phyloP scores from a whole-genome alignment of 2,329 filamentous ascomycete species.

The Exophiala bonariae region DNA sequence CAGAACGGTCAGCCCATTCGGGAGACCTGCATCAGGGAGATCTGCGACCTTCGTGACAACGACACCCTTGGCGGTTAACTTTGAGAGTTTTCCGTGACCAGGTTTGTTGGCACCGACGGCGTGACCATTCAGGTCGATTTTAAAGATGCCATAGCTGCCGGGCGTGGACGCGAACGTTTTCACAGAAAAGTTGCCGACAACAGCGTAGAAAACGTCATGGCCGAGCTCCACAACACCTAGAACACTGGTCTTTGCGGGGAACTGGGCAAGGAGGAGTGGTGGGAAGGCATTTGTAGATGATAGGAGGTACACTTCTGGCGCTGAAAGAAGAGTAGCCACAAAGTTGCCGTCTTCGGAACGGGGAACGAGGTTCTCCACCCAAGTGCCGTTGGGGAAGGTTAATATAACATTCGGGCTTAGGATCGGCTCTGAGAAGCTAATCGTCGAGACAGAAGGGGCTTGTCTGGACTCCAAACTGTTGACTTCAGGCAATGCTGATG shows the following conservation, averaged over 20 bases:
- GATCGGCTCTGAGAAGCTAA: conserved; percentile 4
- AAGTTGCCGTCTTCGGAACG: conserved; percentile 33
- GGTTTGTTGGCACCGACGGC: background rate
- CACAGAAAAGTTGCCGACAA: conserved; percentile 14
- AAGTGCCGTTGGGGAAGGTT: conserved; percentile 14
- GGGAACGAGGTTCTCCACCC: conserved; percentile 37
- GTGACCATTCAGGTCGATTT: conserved; percentile 18
- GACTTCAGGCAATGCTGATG: conserved; percentile 8
- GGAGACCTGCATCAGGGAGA: conserved; percentile 17
- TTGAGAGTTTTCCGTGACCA: too few species aligned
- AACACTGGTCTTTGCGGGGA: conserved; percentile 30
- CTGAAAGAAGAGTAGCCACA: conserved; percentile 33
- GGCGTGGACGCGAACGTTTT: conserved; percentile 4
- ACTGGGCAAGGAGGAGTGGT: conserved; percentile 24
- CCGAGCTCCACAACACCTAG: conserved; percentile 36
- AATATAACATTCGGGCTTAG: conserved; percentile 6
- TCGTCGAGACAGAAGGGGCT: conserved; percentile 6
- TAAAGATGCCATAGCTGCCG: conserved; percentile 22
- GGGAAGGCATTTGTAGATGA: conserved; percentile 31
- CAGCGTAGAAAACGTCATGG: conserved; percentile 19
- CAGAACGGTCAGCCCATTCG: conserved; percentile 25
- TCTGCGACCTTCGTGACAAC: conserved; percentile 22
- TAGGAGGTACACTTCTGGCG: conserved; percentile 30
- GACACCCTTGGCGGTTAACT: too few species aligned
- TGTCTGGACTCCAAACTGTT: conserved; percentile 7